phyloP scores from a whole-genome alignment of 177 flowering plant genomes.

The Telopea speciosissima region DNA sequence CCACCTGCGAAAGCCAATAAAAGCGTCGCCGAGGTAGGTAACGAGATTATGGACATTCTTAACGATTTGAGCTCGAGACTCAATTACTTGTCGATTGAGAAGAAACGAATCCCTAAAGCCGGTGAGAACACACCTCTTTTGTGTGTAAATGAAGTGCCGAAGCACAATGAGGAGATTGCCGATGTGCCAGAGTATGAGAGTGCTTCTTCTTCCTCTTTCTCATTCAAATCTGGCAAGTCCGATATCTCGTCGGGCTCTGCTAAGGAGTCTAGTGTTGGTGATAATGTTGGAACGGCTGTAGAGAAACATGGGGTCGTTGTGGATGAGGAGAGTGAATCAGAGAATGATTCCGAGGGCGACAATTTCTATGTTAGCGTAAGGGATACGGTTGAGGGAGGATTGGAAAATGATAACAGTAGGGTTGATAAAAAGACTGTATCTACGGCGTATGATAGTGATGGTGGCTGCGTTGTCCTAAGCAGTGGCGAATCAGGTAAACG shows the following conservation, averaged over 20 bases:
- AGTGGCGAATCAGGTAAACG: constrained; percentile 15
- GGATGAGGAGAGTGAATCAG: neutral
- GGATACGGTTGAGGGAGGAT: constrained; percentile 6
- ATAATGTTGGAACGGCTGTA: constrained; percentile 4
- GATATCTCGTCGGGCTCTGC: constrained; percentile 17
- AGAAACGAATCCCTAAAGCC: constrained; percentile 20
- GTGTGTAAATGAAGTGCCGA: constrained; percentile 5
- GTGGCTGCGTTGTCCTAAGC: constrained; percentile 40
- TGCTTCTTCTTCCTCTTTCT: constrained; percentile 34
- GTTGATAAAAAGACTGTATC: constrained; percentile 11
- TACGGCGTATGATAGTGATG: constrained; percentile 22
- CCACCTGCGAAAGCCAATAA: constrained; percentile 15
- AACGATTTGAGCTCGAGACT: constrained; percentile 61
- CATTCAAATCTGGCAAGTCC: constrained; percentile 15
- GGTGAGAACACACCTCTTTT: constrained; percentile 12
- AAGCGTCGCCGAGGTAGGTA: constrained; percentile 18
- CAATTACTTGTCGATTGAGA: constrained; percentile 66
- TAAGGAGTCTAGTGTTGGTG: constrained; percentile 14
- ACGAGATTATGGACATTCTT: constrained; percentile 66
- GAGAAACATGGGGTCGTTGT: neutral
- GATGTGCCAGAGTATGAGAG: constrained; percentile 26
- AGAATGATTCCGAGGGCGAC: constrained; percentile 9
- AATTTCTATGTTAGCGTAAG: constrained; percentile 7
- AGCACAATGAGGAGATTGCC: constrained; percentile 5
- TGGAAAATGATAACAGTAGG: constrained; percentile 10